Conservation (phyloP, 2,329 filamentous ascomycete genomes). For the Pseudogymnoascus pannorum region DNA sequence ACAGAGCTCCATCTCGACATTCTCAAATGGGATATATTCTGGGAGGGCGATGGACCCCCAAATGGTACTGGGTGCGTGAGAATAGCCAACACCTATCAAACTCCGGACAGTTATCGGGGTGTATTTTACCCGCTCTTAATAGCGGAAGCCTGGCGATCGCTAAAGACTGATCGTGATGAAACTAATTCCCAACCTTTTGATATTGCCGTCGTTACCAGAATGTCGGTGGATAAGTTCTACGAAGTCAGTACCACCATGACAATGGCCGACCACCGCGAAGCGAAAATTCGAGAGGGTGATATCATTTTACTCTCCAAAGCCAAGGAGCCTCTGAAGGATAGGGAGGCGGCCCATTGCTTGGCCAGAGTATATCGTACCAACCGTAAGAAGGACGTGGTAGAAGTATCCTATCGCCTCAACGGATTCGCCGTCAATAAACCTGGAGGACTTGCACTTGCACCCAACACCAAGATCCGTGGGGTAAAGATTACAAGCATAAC, state of each 20-base stretch:
- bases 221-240: slow-evolving; percentile 86
- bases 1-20: slow-evolving; percentile 77
- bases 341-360: slow-evolving; percentile 68
- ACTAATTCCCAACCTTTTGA: slow-evolving; percentile 72
- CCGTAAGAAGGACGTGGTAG: slow-evolving; percentile 72
- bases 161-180: slow-evolving; percentile 85
- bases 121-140: slow-evolving; percentile 88
- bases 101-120: slow-evolving; percentile 72
- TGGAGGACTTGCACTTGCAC: slow-evolving; percentile 57
- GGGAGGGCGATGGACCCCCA: slow-evolving; percentile 78
- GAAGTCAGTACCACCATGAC: slow-evolving; percentile 84
- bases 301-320: slow-evolving; percentile 78
- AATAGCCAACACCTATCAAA: slow-evolving; percentile 70
- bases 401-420: slow-evolving; percentile 80
- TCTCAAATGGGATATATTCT: slow-evolving; percentile 91
- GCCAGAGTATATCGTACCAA: slow-evolving; percentile 74
- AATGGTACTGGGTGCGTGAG: slow-evolving; percentile 63
- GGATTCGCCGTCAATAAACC: slow-evolving; percentile 44
- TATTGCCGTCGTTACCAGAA: slow-evolving; percentile 78
- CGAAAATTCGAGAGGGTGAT: slow-evolving; percentile 73
- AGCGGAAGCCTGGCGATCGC: slow-evolving; percentile 91
- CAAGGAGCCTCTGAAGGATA: slow-evolving; percentile 59
- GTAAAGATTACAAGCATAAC: slow-evolving; percentile 88
- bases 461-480: slow-evolving; percentile 63
- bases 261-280: slow-evolving; percentile 60